Evolutionary conservation across 2,329 filamentous ascomycete genomes (phyloP).

Genomic region (Fusarium sp.): DNA sequence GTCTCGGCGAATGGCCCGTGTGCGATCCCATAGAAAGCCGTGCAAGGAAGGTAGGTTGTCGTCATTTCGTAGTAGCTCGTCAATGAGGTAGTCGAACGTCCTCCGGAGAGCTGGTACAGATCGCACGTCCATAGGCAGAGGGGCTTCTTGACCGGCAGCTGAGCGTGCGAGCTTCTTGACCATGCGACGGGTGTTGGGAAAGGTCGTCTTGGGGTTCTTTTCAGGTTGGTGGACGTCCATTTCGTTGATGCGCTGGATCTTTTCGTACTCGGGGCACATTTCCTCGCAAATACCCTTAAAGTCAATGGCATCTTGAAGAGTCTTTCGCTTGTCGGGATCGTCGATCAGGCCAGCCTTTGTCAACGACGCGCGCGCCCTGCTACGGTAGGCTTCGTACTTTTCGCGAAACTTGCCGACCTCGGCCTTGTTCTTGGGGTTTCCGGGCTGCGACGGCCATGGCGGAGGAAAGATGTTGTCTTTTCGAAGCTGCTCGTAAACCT

Average conservation of each 20-base stretch:
- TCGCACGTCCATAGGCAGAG: constrained; percentile 75
- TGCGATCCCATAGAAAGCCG: constrained; percentile 76
- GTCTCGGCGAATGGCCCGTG: constrained; percentile 74
- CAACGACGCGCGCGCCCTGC: constrained; percentile 66
- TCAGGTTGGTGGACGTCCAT: constrained; percentile 68
- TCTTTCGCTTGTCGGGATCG: constrained; percentile 72
- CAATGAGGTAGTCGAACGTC: constrained; percentile 73
- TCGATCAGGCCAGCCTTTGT: constrained; percentile 72
- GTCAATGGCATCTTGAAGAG: constrained; percentile 71
- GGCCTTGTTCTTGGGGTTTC: constrained; percentile 62
- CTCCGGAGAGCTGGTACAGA: constrained; percentile 68
- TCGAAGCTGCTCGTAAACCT: constrained; percentile 64
- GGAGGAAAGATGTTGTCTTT: constrained; percentile 67
- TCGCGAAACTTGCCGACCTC: constrained; percentile 67
- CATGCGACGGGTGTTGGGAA: constrained; percentile 66
- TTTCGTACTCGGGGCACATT: constrained; percentile 77
- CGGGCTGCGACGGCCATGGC: constrained; percentile 66
- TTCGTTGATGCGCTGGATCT: constrained; percentile 71
- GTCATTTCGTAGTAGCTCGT: constrained; percentile 67
- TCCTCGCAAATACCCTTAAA: constrained; percentile 77
- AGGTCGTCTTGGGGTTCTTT: constrained; percentile 58
- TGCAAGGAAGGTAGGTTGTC: constrained; percentile 67
- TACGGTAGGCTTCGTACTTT: constrained; percentile 67
- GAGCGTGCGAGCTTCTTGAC: constrained; percentile 76
- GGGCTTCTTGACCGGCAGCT: constrained; percentile 75